A percentile compares a stretch with the other conserved stretches of the same genome.
phyloP scores from a whole-genome alignment of 306 rosid genomes.

The cucumber (Cucumis sativus) region Cucumber_9930_V3 NC_026657.2:29268001-29268500 shows the following conservation, averaged over 20 bases:
- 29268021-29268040: conserved; percentile 70
- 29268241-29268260: conserved; percentile 56
- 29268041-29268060: conserved; percentile 70
- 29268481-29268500: not conserved
- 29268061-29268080: too few species aligned
- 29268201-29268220: conserved; percentile 96
- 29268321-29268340: not conserved
- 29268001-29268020: conserved; percentile 70
- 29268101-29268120: too few species aligned
- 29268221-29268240: conserved; percentile 99
- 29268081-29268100: conserved; percentile 1
- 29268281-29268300: not conserved
- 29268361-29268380: not conserved
- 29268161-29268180: conserved; percentile 96
- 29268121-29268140: not conserved
- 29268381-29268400: not conserved
- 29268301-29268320: not conserved
- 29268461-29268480: not conserved
- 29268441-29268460: not conserved
- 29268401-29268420: not conserved
- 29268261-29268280: conserved; percentile 38
- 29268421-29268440: not conserved
- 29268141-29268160: conserved; percentile 76
- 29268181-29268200: conserved; percentile 97
- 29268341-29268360: not conserved